Base-by-base conservation (phyloP, 1,284 basidiomycete species). In the Ceratobasidium sp. region DNA sequence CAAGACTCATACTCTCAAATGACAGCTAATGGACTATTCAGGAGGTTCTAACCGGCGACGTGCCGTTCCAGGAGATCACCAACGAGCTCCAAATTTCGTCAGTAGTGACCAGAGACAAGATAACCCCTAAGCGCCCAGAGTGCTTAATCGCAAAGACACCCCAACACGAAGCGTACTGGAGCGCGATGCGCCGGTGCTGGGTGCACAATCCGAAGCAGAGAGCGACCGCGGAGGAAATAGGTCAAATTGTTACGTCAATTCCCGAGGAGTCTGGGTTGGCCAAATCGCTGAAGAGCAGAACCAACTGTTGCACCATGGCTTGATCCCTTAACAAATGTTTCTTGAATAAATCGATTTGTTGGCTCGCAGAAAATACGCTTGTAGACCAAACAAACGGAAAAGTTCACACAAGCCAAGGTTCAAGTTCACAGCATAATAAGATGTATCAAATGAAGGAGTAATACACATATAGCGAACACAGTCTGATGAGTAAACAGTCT, bases 401-500 rank as follows among this genome's bases (percentile, higher is more conserved):
- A 17, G 42, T 11, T 49, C 47, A 6, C 47, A 20, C 47, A 20
- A 20, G 42, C 42, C 17, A 45, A 10, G 20, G 47, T n/a, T 17
- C 47, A 20, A 49, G 20, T 53, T 51, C 65, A 67, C 13, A n/a
- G 15, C 49, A 67, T 67, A 67, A 67, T 67, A 26, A 35, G 47
- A 53, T 65, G 45, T 26, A 20, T 67, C 31, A 33, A 33, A 53
- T 51, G 26, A 68, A 60, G n/a, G 49, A 58, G 56, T 35, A 61
- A 61, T 73, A 73, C 68, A 73, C 68, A 58, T 69, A 61, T 42
- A 73, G 68, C 68, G 37, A 13, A 60, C 54, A 61, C 68, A 60
- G 56, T 73, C 68, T 73, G 68, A 73, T 60, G 56, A 37, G 15
- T 39, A 63, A 42, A 26, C 60, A 63, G 60, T 63, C 60, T 63